Evolutionary conservation across 495 filamentous ascomycete genomes (phyloP).

Genomic region (Penicillium turbatum): DNA sequence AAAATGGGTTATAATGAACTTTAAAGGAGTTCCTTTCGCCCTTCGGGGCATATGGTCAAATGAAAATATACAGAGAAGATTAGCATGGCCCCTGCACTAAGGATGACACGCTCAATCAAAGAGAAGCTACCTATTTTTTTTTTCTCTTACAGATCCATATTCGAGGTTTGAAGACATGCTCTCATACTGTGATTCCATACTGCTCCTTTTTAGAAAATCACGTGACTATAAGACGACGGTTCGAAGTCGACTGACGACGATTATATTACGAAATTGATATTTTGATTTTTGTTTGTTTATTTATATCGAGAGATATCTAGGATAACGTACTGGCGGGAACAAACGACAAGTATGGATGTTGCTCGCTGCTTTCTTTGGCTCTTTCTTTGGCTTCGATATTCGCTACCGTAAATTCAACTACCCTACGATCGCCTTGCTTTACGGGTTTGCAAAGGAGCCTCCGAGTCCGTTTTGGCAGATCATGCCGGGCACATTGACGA

Average conservation of each 20-base stretch:
- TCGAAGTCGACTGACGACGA: neutral
- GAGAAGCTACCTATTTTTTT: conserved; percentile 87
- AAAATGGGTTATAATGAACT: conserved; percentile 23
- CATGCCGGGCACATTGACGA: conserved; percentile 4
- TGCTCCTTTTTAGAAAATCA: neutral
- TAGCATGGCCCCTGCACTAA: conserved; percentile 99
- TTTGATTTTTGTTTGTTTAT: too few species aligned
- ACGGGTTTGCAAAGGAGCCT: conserved; percentile 11
- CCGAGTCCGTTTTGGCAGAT: conserved; percentile 13
- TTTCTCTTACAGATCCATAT: conserved; percentile 19
- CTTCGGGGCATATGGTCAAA: conserved; percentile 78
- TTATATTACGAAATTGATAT: too few species aligned
- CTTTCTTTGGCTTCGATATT: too few species aligned
- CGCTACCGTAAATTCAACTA: too few species aligned
- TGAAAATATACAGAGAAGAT: conserved; percentile 88
- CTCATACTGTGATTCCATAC: neutral
- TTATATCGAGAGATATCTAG: too few species aligned
- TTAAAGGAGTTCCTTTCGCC: conserved; percentile 32
- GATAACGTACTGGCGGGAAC: too few species aligned
- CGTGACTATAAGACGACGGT: neutral
- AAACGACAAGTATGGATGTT: too few species aligned
- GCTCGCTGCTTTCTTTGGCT: too few species aligned
- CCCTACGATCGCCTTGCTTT: too few species aligned
- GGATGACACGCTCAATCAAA: conserved; percentile 99
- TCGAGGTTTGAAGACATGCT: conserved; percentile 18